Base-by-base conservation (phyloP, 2,329 filamentous ascomycete genomes). In the Claviceps humidiphila region DNA sequence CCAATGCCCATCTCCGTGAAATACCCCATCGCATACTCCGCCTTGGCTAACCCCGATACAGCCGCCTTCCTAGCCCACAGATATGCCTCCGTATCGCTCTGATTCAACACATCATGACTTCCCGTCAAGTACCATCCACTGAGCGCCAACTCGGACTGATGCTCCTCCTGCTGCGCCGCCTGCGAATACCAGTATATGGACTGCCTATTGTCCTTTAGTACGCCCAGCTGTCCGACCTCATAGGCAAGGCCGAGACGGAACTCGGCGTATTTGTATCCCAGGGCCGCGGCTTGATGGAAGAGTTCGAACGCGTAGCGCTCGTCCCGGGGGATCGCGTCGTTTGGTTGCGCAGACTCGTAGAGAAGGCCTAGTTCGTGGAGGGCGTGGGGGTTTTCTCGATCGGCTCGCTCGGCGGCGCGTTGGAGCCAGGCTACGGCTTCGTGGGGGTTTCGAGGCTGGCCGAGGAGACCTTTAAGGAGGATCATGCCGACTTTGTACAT, bases 401-500 rank as follows among this genome's bases (percentile, higher is more conserved):
- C 89, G 0, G 91, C 90, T 22, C 82, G 78, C 59, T 97, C 90
- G 0, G 90, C 90, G 2, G 93, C 93, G 45, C 90, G 82, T 71
- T 95, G 95, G 51, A 98, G 76, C 90, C 93, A 97, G 22, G 81
- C 83, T 24, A 96, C 80, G 17, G 89, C 90, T 69, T 97, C 93
- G 44, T 85, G 79, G 2, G 88, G 80, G 63, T 94, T 95, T 63
- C 76, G 81, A 24, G 76, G 78, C 64, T 97, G 90, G 4, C 90
- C 90, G n/a, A 98, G 77, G 30, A 97, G 75, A 11, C 91, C 93
- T 68, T 97, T 97, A 51, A 97, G 78, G 56, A 88, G 73, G 58
- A 98, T 95, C 84, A 96, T 95, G 54, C 93, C 93, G 69, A 97
- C 82, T 69, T 98, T 98, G 73, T 96, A 98, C 89, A 97, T 95